Conservation (phyloP, 257 asterid species). For the Datura wrightii region DNA sequence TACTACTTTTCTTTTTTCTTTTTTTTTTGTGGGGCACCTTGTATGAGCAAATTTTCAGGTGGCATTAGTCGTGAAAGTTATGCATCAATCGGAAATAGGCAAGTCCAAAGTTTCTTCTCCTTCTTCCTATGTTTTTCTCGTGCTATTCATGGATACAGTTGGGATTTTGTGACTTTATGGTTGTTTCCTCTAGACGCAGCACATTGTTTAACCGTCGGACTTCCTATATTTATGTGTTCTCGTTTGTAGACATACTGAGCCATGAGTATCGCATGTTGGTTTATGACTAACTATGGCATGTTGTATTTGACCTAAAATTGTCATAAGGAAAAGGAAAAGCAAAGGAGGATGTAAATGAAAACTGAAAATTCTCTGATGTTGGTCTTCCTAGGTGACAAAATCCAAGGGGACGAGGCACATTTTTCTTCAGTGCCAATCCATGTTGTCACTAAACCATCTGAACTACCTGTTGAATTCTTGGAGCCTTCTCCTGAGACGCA, state of each 20-base stretch:
- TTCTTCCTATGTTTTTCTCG: background rate
- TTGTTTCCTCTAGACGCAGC: background rate
- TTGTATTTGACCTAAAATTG: slow-evolving; percentile 9
- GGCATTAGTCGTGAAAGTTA: background rate
- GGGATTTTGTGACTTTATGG: background rate
- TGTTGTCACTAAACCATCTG: slow-evolving; percentile 75
- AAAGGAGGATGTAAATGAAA: slow-evolving; percentile 5
- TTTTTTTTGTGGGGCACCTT: background rate
- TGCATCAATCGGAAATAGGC: slow-evolving; percentile 16
- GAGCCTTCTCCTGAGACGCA: slow-evolving; percentile 75
- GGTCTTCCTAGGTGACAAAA: slow-evolving; percentile 55
- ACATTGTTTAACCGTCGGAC: background rate
- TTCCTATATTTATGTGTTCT: background rate
- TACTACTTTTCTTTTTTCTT: background rate
- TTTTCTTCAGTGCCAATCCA: slow-evolving; percentile 75
- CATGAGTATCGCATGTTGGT: background rate
- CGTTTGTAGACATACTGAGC: background rate
- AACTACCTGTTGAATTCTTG: slow-evolving; percentile 89
- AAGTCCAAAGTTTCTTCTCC: background rate
- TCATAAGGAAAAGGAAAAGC: background rate
- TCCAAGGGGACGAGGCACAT: slow-evolving; percentile 47
- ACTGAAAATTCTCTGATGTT: slow-evolving; percentile 33
- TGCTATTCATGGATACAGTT: background rate
- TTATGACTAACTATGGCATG: background rate
- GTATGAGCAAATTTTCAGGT: background rate